Percentiles rank a stretch among this genome's conserved stretches.
These are phyloP conservation scores for Picochlorum sp. DNA, from an alignment of 139 green algal genomes.

Conservation along the genomic window DNA sequence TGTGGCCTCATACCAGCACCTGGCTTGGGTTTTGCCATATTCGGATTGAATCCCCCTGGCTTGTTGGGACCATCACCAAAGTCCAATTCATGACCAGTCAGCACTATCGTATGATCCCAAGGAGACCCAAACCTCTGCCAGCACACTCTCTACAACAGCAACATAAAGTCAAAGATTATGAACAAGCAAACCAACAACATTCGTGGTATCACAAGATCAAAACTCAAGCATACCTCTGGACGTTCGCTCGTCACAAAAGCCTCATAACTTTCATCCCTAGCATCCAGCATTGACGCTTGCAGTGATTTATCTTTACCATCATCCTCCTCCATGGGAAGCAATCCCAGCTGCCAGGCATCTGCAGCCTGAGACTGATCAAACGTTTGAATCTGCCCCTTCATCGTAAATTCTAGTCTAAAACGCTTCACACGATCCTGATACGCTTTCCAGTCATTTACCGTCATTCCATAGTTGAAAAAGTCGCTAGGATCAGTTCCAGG, in stretches of 20 bases:
- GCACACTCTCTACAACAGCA: neutral
- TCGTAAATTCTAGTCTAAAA: constrained; percentile 41
- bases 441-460: constrained; percentile 53
- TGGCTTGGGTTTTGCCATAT: neutral
- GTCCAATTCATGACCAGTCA: constrained; percentile 18
- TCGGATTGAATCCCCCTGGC: no score
- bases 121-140: constrained; percentile 16
- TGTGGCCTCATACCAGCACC: neutral
- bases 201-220: no score
- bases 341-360: neutral
- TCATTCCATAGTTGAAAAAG: constrained; percentile 87
- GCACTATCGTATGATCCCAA: constrained; percentile 27
- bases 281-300: neutral
- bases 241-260: constrained; percentile 30
- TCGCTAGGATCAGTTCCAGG: constrained; percentile 56
- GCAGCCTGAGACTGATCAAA: constrained; percentile 6
- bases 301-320: neutral
- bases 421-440: constrained; percentile 53
- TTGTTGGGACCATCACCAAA: constrained; percentile 6
- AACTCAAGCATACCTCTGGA: neutral
- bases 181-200: no score
- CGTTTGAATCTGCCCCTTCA: constrained; percentile 27
- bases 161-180: neutral
- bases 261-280: constrained; percentile 14
- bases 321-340: neutral